Conservation (phyloP, 2,329 filamentous ascomycete genomes). For the Uncinocarpus reesii region DNA sequence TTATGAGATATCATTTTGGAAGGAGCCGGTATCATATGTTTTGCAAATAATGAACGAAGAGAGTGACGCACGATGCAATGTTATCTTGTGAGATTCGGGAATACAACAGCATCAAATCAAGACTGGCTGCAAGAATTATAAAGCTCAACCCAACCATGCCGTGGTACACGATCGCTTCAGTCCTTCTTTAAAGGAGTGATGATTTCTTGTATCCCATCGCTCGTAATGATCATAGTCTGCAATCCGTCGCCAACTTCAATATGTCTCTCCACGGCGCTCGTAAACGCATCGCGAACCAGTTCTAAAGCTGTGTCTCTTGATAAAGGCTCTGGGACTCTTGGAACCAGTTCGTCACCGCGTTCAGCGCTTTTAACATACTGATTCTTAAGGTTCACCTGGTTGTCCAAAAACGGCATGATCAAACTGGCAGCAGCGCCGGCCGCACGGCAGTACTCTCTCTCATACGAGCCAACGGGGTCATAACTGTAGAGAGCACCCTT, state of each 20-base stretch:
- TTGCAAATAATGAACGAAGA: slow-evolving; percentile 8
- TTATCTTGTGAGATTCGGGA: neutral
- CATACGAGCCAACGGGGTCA: slow-evolving; percentile 94
- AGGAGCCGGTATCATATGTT: slow-evolving; percentile 4
- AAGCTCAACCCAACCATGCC: neutral
- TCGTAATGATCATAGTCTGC: slow-evolving; percentile 90
- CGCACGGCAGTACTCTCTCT: slow-evolving; percentile 89
- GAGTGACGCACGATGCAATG: slow-evolving; percentile 1
- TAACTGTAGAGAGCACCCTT: slow-evolving; percentile 93
- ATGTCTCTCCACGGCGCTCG: slow-evolving; percentile 94
- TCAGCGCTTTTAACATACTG: slow-evolving; percentile 86
- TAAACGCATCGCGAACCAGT: slow-evolving; percentile 93
- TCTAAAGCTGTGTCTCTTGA: slow-evolving; percentile 65
- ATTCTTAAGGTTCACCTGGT: slow-evolving; percentile 99
- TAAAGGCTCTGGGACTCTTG: slow-evolving; percentile 52
- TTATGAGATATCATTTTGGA: slow-evolving; percentile 2
- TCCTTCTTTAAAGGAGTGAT: slow-evolving; percentile 81
- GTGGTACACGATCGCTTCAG: slow-evolving; percentile 38
- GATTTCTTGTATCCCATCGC: slow-evolving; percentile 76
- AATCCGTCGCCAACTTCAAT: slow-evolving; percentile 96
- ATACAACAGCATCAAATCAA: neutral
- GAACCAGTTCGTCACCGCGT: slow-evolving; percentile 65
- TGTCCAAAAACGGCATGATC: slow-evolving; percentile 99
- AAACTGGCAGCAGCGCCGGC: slow-evolving; percentile 84
- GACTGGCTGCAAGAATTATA: neutral